These are phyloP conservation scores for Pseudisothecium myosuroides DNA, from an alignment of 225 moss, liverwort and hornwort genomes.

Conservation along the genomic window DNA sequence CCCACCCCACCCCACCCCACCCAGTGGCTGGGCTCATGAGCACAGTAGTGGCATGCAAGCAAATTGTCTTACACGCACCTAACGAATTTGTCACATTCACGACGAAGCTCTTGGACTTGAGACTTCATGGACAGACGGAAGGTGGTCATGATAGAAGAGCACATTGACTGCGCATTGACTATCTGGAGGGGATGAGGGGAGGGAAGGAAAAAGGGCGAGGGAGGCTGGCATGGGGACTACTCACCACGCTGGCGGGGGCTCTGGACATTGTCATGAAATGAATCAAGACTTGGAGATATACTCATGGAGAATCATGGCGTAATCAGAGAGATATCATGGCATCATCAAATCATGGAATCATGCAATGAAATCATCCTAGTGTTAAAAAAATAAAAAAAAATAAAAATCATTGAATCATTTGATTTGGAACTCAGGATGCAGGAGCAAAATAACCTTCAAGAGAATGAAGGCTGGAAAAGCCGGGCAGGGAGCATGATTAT, in stretches of 20 bases:
- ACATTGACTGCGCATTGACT: slow-evolving; percentile 2
- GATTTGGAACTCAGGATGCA: background rate
- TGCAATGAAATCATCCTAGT: too few relatives aligned
- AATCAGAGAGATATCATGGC: background rate
- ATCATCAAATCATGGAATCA: too few relatives aligned
- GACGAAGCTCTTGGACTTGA: background rate
- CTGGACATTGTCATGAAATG: background rate
- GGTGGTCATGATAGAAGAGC: background rate
- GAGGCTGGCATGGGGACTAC: background rate
- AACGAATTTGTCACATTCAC: background rate
- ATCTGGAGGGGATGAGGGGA: background rate
- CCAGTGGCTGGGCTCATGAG: too few relatives aligned
- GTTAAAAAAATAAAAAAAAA: too few relatives aligned
- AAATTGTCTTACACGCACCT: background rate
- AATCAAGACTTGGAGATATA: background rate
- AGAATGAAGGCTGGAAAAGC: too few relatives aligned
- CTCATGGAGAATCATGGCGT: background rate
- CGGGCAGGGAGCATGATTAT: too few relatives aligned
- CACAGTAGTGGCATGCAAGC: background rate
- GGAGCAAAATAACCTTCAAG: too few relatives aligned
- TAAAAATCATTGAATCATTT: background rate
- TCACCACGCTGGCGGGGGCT: fast-evolving
- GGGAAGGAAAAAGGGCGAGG: too few relatives aligned
- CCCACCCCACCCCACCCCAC: too few relatives aligned
- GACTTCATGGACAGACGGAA: background rate